Percentiles rank a stretch among this genome's conserved stretches.
Evolutionary conservation across 2,329 filamentous ascomycete genomes (phyloP).

Genomic region (Chaetomium globosum): DNA sequence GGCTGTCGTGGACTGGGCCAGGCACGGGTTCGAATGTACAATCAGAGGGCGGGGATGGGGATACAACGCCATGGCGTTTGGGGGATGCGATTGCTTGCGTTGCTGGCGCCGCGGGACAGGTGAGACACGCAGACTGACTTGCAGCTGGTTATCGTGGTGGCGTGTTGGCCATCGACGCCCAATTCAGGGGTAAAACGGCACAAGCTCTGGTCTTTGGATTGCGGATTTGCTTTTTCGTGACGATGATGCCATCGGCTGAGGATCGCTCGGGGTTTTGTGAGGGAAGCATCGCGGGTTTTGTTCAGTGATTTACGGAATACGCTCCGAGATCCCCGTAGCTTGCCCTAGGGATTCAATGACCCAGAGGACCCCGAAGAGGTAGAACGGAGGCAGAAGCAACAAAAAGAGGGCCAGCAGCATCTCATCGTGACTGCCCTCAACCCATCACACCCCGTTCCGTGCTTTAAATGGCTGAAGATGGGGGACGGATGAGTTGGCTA

Average conservation of each 20-base stretch:
- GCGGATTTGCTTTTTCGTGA: not conserved
- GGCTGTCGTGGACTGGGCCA: constrained; percentile 6
- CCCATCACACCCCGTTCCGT: constrained; percentile 3
- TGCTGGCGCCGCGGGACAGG: constrained; percentile 9
- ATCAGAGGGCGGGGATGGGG: not conserved
- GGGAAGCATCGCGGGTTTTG: not conserved
- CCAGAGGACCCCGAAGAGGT: constrained; percentile 17
- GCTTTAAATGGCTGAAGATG: constrained; percentile 14
- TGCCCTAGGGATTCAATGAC: not conserved
- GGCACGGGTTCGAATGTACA: not conserved
- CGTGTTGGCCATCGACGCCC: constrained; percentile 7
- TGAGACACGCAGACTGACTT: constrained; percentile 17
- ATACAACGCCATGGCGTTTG: constrained; percentile 6
- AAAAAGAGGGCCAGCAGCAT: not conserved
- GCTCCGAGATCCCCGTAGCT: not conserved
- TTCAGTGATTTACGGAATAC: not conserved
- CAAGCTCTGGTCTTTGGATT: not conserved
- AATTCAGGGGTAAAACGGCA: constrained; percentile 17
- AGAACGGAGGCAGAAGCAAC: constrained; percentile 19
- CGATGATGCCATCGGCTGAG: not conserved
- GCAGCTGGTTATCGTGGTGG: constrained; percentile 12
- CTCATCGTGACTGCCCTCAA: not conserved
- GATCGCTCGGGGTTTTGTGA: not conserved
- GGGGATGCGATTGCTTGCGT: not conserved
- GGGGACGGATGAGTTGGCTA: constrained; percentile 34